These are phyloP conservation scores for Helicostylum pulchrum DNA, from an alignment of 192 early-diverging fungal genomes.

Conservation along the genomic window DNA sequence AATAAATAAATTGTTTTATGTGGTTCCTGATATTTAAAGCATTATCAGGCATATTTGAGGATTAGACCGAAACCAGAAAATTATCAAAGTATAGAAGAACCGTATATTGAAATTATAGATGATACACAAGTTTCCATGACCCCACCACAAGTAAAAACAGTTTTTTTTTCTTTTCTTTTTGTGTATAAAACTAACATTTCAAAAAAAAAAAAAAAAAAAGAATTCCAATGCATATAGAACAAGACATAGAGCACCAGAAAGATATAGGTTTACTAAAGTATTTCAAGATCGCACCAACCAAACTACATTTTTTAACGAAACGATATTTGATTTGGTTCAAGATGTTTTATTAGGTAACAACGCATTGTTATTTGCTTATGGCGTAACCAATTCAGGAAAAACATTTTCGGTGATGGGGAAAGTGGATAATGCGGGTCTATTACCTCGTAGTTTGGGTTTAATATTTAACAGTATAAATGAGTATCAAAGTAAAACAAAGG, in stretches of 20 bases:
- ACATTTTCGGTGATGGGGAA: constrained; percentile 64
- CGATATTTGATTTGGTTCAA: constrained; percentile 52
- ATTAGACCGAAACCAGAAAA: constrained; percentile 25
- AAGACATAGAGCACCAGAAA: constrained; percentile 29
- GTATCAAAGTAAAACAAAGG: constrained; percentile 23
- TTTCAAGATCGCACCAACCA: constrained; percentile 44
- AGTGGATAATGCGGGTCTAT: constrained; percentile 43
- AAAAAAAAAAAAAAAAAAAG: background rate
- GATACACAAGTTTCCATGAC: constrained; percentile 41
- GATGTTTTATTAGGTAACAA: constrained; percentile 58
- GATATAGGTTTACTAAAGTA: constrained; percentile 59
- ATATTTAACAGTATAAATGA: constrained; percentile 51
- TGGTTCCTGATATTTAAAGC: background rate
- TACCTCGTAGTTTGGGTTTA: constrained; percentile 55
- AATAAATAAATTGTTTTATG: background rate
- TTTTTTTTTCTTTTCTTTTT: too few relatives aligned
- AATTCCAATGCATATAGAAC: constrained; percentile 32
- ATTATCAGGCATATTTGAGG: constrained; percentile 30
- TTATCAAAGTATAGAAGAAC: background rate
- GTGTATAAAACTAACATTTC: background rate
- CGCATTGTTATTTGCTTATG: constrained; percentile 69
- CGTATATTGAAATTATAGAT: constrained; percentile 36
- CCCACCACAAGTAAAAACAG: constrained; percentile 42
- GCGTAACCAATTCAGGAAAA: constrained; percentile 71
- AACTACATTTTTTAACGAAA: constrained; percentile 53